phyloP scores from a whole-genome alignment of 805 yeast species.

The Candida golubevii region DNA sequence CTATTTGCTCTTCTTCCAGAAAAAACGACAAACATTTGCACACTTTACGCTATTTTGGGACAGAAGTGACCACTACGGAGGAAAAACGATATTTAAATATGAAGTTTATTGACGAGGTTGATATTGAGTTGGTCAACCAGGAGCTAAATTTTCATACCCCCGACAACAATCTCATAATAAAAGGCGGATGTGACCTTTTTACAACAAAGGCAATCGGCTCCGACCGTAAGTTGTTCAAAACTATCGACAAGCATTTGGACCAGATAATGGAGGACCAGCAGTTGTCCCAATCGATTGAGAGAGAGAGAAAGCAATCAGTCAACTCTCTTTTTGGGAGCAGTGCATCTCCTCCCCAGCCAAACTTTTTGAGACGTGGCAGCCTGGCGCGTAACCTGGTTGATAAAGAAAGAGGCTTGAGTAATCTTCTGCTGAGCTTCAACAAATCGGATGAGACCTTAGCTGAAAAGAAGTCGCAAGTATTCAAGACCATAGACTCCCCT shows the following conservation, averaged over 20 bases:
- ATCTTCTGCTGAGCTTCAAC: constrained; percentile 22
- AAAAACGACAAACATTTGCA: no score
- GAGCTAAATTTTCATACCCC: constrained; percentile 49
- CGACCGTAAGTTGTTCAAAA: constrained; percentile 83
- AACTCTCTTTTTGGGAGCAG: constrained; percentile 36
- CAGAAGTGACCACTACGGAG: no score
- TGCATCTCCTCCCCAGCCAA: constrained; percentile 28
- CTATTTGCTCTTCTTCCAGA: no score
- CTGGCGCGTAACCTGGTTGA: constrained; percentile 14
- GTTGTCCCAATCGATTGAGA: constrained; percentile 34
- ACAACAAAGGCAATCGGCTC: constrained; percentile 91
- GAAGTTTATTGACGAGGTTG: constrained; percentile 88
- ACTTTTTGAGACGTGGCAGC: constrained; percentile 24
- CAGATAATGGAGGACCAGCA: constrained; percentile 44
- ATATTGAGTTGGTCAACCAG: constrained; percentile 86
- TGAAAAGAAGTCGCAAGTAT: background rate
- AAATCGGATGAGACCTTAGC: constrained; percentile 12
- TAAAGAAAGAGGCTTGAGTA: constrained; percentile 27
- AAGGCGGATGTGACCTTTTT: constrained; percentile 89
- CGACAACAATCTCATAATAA: constrained; percentile 46
- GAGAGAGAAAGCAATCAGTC: constrained; percentile 36
- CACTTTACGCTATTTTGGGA: no score
- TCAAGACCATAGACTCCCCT: constrained; percentile 12
- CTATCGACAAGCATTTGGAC: constrained; percentile 78
- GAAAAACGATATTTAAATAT: background rate